These are phyloP conservation scores for Rhodotorula diobovata DNA, from an alignment of 768 basidiomycete genomes.

Conservation along the genomic window DNA sequence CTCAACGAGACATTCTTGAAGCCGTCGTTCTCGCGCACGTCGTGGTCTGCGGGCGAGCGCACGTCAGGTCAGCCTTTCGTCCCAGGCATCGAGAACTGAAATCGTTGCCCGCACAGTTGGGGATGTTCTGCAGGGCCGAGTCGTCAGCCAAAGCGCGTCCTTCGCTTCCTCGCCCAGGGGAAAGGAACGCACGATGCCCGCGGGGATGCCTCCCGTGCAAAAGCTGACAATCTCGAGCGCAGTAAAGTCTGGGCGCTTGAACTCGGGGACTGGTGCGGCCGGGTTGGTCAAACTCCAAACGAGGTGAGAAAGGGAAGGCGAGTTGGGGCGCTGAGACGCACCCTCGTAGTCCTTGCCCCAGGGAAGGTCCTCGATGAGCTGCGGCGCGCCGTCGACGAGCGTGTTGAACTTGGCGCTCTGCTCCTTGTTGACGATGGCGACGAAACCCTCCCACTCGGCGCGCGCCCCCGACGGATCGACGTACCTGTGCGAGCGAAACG, in stretches of 20 bases:
- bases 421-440: conserved; percentile 57
- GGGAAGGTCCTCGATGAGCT: conserved; percentile 72
- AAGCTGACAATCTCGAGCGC: conserved; percentile 77
- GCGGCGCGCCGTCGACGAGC: conserved; percentile 69
- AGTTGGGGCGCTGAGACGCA: too few relatives aligned
- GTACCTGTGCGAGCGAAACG: conserved; percentile 48
- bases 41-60: conserved; percentile 47
- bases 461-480: conserved; percentile 86
- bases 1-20: conserved; percentile 87
- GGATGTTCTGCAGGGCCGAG: conserved; percentile 9
- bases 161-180: too few relatives aligned
- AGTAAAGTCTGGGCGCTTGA: conserved; percentile 76
- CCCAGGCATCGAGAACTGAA: conserved; percentile 56
- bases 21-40: conserved; percentile 71
- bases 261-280: conserved; percentile 53
- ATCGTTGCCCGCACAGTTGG: conserved; percentile 1
- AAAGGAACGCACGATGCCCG: conserved; percentile 52
- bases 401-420: conserved; percentile 75
- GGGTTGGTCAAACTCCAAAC: not conserved
- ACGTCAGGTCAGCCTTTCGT: not conserved
- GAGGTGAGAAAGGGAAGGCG: too few relatives aligned
- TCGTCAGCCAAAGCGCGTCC: not conserved
- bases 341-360: conserved; percentile 57
- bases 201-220: conserved; percentile 81
- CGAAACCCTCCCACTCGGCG: conserved; percentile 79